These are phyloP conservation scores for Intubia oerlemansii DNA, from an alignment of 2,329 filamentous ascomycete genomes.

Conservation along the genomic window DNA sequence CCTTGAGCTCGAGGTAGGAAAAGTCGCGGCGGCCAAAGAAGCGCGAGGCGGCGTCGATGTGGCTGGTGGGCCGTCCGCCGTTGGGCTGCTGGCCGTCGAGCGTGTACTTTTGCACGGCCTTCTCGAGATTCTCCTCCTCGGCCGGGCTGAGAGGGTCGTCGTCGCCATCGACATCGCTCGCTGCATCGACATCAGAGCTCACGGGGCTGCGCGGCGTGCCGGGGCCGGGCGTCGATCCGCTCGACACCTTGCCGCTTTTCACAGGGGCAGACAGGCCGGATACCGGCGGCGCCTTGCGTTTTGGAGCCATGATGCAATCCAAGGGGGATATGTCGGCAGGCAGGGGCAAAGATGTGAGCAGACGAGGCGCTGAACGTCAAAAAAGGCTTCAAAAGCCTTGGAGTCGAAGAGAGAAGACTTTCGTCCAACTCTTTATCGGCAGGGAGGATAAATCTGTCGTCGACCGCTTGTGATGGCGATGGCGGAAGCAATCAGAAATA, in stretches of 20 bases:
- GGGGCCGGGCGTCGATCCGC: conserved; percentile 36
- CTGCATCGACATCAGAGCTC: too few species aligned
- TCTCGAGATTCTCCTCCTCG: conserved; percentile 30
- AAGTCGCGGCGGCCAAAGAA: conserved; percentile 37
- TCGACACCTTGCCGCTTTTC: conserved; percentile 35
- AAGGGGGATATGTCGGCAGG: too few species aligned
- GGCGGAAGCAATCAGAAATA: too few species aligned
- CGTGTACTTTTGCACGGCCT: conserved; percentile 38
- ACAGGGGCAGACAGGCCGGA: conserved; percentile 17
- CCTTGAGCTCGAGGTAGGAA: conserved; percentile 62
- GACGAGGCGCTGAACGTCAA: too few species aligned
- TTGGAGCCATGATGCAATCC: conserved; percentile 44
- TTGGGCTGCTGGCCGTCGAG: conserved; percentile 17
- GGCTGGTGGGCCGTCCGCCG: conserved; percentile 1
- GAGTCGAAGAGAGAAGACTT: too few species aligned
- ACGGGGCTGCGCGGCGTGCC: conserved; percentile 36
- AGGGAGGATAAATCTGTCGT: too few species aligned
- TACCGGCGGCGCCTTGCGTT: conserved; percentile 41
- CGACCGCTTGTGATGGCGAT: too few species aligned
- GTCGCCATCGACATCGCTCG: conserved; percentile 21
- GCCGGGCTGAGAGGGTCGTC: conserved; percentile 29
- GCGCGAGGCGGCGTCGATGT: conserved; percentile 12
- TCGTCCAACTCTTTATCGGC: too few species aligned
- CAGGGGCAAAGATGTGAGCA: too few species aligned
- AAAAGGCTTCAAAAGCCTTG: too few species aligned